Conservation (phyloP, 163 green algal species). For the Prototheca wickerhamii region DNA sequence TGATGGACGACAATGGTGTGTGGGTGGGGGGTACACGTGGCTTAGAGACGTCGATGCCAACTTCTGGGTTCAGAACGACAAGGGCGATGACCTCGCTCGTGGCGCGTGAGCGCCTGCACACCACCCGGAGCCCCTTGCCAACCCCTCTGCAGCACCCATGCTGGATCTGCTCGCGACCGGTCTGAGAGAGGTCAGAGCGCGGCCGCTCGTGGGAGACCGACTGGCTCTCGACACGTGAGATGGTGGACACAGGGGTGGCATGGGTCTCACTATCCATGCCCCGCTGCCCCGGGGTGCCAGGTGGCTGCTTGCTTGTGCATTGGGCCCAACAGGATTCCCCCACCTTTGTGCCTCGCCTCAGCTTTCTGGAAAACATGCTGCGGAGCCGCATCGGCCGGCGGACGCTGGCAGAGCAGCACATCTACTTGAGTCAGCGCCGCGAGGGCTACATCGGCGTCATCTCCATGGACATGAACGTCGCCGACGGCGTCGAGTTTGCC, state of each 20-base stretch:
- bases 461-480: constrained; percentile 52
- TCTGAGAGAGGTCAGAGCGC: constrained; percentile 62
- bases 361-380: constrained; percentile 83
- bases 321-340: not conserved
- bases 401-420: constrained; percentile 86
- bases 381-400: constrained; percentile 65
- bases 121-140: not conserved
- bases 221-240: constrained; percentile 77
- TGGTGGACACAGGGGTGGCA: not conserved
- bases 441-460: constrained; percentile 49
- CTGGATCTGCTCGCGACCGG: constrained; percentile 70
- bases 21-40: not conserved
- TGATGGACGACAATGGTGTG: constrained; percentile 71
- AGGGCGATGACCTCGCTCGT: not conserved
- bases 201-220: constrained; percentile 59
- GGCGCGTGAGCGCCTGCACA: not conserved
- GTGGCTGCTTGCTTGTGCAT: too few relatives aligned
- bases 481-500: constrained; percentile 60
- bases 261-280: too few relatives aligned
- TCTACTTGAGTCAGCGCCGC: constrained; percentile 30
- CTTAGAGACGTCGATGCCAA: too few relatives aligned
- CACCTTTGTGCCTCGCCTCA: constrained; percentile 11
- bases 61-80: too few relatives aligned
- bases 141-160: constrained; percentile 56
- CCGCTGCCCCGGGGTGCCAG: too few relatives aligned